These are phyloP conservation scores for Paxillus ammoniavirescens DNA, from an alignment of 768 basidiomycete species.

Conservation along the genomic window DNA sequence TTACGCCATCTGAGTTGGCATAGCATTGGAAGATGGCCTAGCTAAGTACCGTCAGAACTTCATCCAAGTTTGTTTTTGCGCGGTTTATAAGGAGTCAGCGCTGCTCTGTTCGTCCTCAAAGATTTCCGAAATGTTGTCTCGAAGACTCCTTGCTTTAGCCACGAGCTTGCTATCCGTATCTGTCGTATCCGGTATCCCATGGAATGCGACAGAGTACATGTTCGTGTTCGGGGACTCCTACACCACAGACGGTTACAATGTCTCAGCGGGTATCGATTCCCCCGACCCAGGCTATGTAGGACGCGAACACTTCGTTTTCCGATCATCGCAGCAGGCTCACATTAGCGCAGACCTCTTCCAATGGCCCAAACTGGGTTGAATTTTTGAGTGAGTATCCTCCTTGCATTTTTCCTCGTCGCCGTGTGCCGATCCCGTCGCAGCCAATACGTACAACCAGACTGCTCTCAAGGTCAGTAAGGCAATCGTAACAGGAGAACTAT, in stretches of 20 bases:
- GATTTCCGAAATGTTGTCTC: constrained; percentile 11
- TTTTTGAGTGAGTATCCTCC: constrained; percentile 41
- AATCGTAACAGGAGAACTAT: not conserved
- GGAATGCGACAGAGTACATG: constrained; percentile 53
- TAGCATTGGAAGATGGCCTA: no score
- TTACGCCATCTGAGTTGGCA: no score
- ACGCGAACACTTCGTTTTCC: not conserved
- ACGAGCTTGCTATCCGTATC: constrained; percentile 6
- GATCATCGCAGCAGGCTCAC: not conserved
- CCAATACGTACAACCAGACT: constrained; percentile 54
- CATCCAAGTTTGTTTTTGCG: not conserved
- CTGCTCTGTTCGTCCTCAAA: not conserved
- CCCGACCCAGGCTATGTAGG: constrained; percentile 51
- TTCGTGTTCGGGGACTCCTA: constrained; percentile 68
- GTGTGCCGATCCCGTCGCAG: constrained; percentile 26
- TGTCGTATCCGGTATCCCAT: constrained; percentile 33
- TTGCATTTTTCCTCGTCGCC: not conserved
- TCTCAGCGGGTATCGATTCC: constrained; percentile 54
- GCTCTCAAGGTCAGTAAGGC: constrained; percentile 40
- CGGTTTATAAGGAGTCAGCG: constrained; percentile 7
- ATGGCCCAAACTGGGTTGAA: constrained; percentile 64
- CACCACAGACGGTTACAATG: constrained; percentile 57
- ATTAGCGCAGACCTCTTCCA: constrained; percentile 48
- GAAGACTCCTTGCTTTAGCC: constrained; percentile 1
- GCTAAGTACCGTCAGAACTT: not conserved